These are phyloP conservation scores for Abrus precatorius DNA, from an alignment of 306 rosid genomes.

Conservation along the genomic window DNA sequence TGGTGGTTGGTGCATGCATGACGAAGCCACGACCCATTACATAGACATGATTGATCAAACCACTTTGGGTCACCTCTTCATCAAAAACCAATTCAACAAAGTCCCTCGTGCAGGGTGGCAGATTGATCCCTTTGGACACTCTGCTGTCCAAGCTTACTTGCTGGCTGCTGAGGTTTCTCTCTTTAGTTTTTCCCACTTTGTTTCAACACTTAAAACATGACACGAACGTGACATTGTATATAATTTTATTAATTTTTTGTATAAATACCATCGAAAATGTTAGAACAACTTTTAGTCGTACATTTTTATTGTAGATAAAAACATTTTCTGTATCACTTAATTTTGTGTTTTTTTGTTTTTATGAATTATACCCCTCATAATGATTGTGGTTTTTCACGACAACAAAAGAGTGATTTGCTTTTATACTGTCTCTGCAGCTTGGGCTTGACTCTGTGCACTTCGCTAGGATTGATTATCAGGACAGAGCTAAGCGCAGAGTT, in stretches of 20 bases:
- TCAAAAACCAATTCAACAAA: not conserved
- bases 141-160: conserved; percentile 21
- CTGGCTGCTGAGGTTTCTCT: not conserved
- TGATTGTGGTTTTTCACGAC: not conserved
- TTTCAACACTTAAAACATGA: not conserved
- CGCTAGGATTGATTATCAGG: conserved; percentile 22
- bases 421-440: not conserved
- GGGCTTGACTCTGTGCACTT: conserved; percentile 16
- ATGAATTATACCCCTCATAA: not conserved
- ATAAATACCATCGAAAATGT: too few relatives aligned
- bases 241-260: too few relatives aligned
- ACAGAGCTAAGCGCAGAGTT: conserved; percentile 4
- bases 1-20: not conserved
- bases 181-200: not conserved
- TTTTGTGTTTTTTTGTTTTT: not conserved
- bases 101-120: conserved; percentile 19
- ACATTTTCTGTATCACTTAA: too few relatives aligned
- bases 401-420: not conserved
- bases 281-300: too few relatives aligned
- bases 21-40: not conserved
- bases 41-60: not conserved
- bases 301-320: too few relatives aligned
- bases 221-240: too few relatives aligned
- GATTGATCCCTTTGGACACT: conserved; percentile 17
- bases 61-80: not conserved